These are phyloP conservation scores for Eucalyptus leucophloia DNA, from an alignment of 345 rosid genomes.

Conservation along the genomic window DNA sequence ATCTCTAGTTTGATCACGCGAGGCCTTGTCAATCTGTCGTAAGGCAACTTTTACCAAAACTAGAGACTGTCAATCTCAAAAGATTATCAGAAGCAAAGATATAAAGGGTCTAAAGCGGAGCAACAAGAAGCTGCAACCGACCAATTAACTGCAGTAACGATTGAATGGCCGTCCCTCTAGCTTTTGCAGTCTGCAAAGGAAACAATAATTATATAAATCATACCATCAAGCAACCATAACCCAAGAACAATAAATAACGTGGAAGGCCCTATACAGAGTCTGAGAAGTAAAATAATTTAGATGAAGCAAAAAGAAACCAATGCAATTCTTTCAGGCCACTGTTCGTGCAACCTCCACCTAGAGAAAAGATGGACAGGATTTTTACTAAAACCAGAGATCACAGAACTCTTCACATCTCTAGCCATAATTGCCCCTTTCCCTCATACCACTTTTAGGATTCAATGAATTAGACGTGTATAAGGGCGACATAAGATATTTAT, in stretches of 20 bases:
- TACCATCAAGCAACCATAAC: neutral
- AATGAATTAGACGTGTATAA: too few relatives aligned
- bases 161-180: constrained; percentile 48
- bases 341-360: too few relatives aligned
- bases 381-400: too few relatives aligned
- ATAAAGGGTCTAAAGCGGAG: constrained; percentile 33
- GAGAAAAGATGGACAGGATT: too few relatives aligned
- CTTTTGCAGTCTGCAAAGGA: constrained; percentile 34
- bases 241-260: neutral
- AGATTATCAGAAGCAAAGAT: neutral
- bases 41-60: neutral
- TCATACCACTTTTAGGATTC: too few relatives aligned
- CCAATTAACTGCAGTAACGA: constrained; percentile 71
- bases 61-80: neutral
- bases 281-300: too few relatives aligned
- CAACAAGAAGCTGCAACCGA: constrained; percentile 63
- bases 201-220: neutral
- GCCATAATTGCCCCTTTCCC: too few relatives aligned
- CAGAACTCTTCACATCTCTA: too few relatives aligned
- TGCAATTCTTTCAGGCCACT: too few relatives aligned
- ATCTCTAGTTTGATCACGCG: constrained; percentile 11
- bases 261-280: too few relatives aligned
- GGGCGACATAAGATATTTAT: too few relatives aligned
- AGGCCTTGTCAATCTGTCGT: constrained; percentile 54
- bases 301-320: too few relatives aligned